Conservation (phyloP, 768 basidiomycete genomes). For the Pulveroboletus sp. region DNA sequence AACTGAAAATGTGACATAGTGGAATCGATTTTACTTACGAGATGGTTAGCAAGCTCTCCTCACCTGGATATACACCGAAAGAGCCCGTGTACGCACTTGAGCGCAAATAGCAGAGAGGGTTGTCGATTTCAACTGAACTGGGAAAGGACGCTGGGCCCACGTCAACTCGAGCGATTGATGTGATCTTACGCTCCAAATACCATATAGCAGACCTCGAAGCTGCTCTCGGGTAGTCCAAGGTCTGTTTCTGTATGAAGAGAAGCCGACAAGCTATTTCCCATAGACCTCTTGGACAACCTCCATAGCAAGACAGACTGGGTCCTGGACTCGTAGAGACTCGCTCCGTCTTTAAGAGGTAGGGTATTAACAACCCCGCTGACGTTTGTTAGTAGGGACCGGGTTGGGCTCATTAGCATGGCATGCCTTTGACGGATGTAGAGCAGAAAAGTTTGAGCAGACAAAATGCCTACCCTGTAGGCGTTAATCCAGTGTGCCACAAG, state of each 20-base stretch:
- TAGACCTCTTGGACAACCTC: not conserved
- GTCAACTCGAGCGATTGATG: not conserved
- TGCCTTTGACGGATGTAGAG: too few species aligned
- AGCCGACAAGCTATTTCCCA: not conserved
- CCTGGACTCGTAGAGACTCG: too few species aligned
- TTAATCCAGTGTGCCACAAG: conserved; percentile 49
- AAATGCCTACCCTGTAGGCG: conserved; percentile 55
- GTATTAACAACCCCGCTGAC: too few species aligned
- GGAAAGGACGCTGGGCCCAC: conserved; percentile 17
- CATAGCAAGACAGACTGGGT: too few species aligned
- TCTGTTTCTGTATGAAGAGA: not conserved
- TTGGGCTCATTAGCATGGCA: too few species aligned
- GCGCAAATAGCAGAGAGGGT: not conserved
- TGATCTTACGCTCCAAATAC: conserved; percentile 22
- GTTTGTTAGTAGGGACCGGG: too few species aligned
- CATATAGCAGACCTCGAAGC: conserved; percentile 24
- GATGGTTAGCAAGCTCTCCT: conserved; percentile 18
- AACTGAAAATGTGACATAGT: not conserved
- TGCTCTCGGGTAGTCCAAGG: conserved; percentile 9
- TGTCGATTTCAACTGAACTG: conserved; percentile 17
- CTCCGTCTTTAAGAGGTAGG: too few species aligned
- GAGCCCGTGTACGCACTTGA: conserved; percentile 12
- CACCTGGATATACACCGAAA: conserved; percentile 31
- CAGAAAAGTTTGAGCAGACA: conserved; percentile 39
- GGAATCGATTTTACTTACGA: conserved; percentile 12